phyloP scores from a whole-genome alignment of 2,329 filamentous ascomycete species.

The Verticillium nubilum region DNA sequence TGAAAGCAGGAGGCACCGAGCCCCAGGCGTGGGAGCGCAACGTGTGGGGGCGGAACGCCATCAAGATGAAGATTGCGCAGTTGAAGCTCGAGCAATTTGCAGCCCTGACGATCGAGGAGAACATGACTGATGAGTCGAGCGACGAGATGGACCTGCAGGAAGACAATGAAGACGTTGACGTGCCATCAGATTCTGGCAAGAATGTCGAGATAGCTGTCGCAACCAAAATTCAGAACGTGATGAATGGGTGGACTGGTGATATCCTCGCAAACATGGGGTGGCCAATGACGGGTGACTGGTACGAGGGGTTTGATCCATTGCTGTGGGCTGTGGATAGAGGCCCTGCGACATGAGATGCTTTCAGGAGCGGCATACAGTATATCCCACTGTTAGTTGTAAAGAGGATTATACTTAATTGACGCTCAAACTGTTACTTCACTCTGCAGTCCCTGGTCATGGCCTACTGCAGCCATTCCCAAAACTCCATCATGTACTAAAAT shows the following conservation, averaged over 20 bases:
- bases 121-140: constrained; percentile 23
- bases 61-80: constrained; percentile 40
- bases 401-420: too few species aligned
- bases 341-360: not conserved
- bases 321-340: not conserved
- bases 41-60: constrained; percentile 41
- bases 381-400: too few species aligned
- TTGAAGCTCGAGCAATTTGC: constrained; percentile 42
- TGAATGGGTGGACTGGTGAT: not conserved
- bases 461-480: too few species aligned
- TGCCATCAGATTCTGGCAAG: constrained; percentile 7
- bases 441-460: too few species aligned
- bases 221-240: not conserved
- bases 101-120: too few species aligned
- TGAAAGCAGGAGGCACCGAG: constrained; percentile 24
- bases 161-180: constrained; percentile 11
- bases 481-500: not conserved
- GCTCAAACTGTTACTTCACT: too few species aligned
- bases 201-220: not conserved
- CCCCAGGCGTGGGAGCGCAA: constrained; percentile 33
- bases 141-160: constrained; percentile 25
- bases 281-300: not conserved
- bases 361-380: too few species aligned
- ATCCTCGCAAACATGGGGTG: not conserved
- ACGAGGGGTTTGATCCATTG: not conserved